Base-by-base conservation (phyloP, 495 filamentous ascomycete genomes). In the Hypoxylon perforatum region DNA sequence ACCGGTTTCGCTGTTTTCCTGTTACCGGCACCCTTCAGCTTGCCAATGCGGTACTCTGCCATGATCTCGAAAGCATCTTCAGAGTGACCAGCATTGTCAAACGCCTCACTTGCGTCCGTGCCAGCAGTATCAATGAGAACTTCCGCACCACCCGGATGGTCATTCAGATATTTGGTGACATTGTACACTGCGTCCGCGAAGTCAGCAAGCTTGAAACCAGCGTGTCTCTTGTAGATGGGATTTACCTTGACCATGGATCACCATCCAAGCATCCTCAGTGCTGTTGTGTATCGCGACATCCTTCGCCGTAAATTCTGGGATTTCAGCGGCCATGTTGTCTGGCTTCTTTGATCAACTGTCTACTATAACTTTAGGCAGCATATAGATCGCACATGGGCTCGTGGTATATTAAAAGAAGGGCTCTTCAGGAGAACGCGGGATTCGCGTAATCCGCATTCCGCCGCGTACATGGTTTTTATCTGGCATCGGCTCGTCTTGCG, bases 31-130 rank as follows among this genome's bases (percentile, higher is more conserved):
- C 67, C 73, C 39, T 69, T 52, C 3, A 79, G 41, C 15, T 65
- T 68, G 33, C 75, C 76, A 11, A 78, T 33, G 23, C 41, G 41
- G 18, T 73, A 60, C 1, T 48, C 11, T 14, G 68, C 59, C 62
- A 79, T 68, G 18, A 70, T 70, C 25, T 78, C 75, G 59, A 44
- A 63, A 30, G 82, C 82, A 50, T 85, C 86, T 44, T 83, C 81
- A 17, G 86, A 85, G 35, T 88, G 87, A 45, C 87, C 86, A 1
- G 84, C 78, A 63, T 88, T 81, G 57, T 88, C 86, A 58, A 85
- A 89, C 0, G 76, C 81, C 19, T 76, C 76, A 2, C 84, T 88
- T 19, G 84, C 86, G 67, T 89, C 86, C 45, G 77, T 74, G 18
- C 87, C 86, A 53, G 84, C 87, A 3, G 83, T 77, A 57, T 88